Evolutionary conservation across 441 rosid species (phyloP).

Genomic region (Omphalea diandra): DNA sequence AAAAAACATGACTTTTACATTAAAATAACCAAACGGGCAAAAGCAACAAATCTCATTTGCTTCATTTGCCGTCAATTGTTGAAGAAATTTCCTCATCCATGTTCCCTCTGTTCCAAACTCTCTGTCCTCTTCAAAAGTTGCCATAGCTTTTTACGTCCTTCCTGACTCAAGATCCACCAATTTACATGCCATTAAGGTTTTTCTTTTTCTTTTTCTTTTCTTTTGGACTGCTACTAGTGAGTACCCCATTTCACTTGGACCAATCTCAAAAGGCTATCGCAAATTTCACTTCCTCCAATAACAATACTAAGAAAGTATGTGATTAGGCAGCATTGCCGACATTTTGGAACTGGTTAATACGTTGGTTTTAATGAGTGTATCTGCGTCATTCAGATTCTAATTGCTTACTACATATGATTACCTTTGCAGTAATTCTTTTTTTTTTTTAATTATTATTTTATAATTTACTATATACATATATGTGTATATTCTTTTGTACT

Average conservation of each 20-base stretch:
- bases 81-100: too few relatives aligned
- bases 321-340: constrained; percentile 35
- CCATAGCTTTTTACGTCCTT: constrained; percentile 20
- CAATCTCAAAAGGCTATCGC: too few relatives aligned
- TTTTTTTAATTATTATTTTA: background rate
- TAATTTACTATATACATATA: too few relatives aligned
- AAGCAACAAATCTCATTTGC: too few relatives aligned
- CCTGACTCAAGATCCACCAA: constrained; percentile 12
- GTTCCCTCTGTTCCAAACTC: constrained; percentile 67
- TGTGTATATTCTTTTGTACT: too few relatives aligned
- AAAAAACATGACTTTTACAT: too few relatives aligned
- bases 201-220: background rate
- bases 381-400: constrained; percentile 38
- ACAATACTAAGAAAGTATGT: constrained; percentile 14
- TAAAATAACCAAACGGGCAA: too few relatives aligned
- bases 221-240: background rate
- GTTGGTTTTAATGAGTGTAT: constrained; percentile 25
- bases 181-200: too few relatives aligned
- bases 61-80: too few relatives aligned
- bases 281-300: constrained; percentile 22
- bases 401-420: constrained; percentile 36
- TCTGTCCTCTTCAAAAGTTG: constrained; percentile 39
- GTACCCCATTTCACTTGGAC: background rate
- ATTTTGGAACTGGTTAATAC: constrained; percentile 46
- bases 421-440: too few relatives aligned